These are phyloP conservation scores for Pouteria campechiana DNA, from an alignment of 179 eudicot species.

Conservation along the genomic window DNA sequence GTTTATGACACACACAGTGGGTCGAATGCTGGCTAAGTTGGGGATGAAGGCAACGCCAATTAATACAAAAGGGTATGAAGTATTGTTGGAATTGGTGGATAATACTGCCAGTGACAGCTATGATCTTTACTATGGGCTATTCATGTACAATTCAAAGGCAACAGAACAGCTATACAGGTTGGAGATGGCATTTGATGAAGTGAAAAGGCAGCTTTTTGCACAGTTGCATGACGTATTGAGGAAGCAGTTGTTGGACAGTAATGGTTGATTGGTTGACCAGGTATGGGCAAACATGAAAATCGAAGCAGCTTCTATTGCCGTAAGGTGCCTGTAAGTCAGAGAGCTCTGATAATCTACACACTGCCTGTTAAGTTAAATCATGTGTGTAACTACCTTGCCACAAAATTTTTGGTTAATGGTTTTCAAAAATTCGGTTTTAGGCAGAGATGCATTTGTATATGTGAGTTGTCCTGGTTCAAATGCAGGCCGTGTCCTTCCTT, in stretches of 20 bases:
- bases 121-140: conserved; percentile 80
- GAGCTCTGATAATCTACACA: too few relatives aligned
- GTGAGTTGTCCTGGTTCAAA: too few relatives aligned
- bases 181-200: conserved; percentile 64
- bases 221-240: conserved; percentile 61
- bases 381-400: too few relatives aligned
- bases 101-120: conserved; percentile 78
- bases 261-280: too few relatives aligned
- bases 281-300: too few relatives aligned
- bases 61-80: conserved; percentile 84
- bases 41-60: conserved; percentile 56
- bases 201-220: conserved; percentile 78
- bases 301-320: too few relatives aligned
- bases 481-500: too few relatives aligned
- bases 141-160: conserved; percentile 73
- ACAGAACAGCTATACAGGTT: conserved; percentile 70
- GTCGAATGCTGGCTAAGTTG: conserved; percentile 64
- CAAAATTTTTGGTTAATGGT: too few relatives aligned
- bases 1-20: conserved; percentile 76
- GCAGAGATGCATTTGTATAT: too few relatives aligned
- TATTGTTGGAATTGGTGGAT: conserved; percentile 72
- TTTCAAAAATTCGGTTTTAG: too few relatives aligned
- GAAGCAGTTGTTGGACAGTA: conserved; percentile 47
- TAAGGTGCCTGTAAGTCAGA: too few relatives aligned
- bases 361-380: too few relatives aligned